phyloP scores from a whole-genome alignment of 768 basidiomycete genomes.

The Dioszegia aurantiaca region DNA sequence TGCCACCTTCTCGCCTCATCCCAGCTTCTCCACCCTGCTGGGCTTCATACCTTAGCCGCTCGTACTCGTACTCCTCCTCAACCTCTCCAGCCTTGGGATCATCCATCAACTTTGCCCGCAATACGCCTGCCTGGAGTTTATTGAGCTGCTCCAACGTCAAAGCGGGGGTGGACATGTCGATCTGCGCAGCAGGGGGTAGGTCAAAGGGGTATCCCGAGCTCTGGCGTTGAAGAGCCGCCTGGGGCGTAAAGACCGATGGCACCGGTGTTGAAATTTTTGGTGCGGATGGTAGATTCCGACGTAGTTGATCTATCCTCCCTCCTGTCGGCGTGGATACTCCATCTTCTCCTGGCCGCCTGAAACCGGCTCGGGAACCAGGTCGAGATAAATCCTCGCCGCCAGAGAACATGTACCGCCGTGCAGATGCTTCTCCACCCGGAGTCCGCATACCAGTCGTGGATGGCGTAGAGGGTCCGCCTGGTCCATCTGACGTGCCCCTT shows the following conservation, averaged over 20 bases:
- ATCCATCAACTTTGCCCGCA: conserved; percentile 84
- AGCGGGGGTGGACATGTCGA: conserved; percentile 42
- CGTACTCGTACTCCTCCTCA: conserved; percentile 80
- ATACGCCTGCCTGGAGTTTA: conserved; percentile 84
- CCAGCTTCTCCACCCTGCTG: conserved; percentile 49
- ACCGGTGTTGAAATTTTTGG: conserved; percentile 65
- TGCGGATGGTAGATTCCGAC: conserved; percentile 26
- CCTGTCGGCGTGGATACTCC: conserved; percentile 18
- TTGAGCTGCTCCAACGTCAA: conserved; percentile 64
- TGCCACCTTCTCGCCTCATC: conserved; percentile 49
- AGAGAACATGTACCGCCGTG: conserved; percentile 52
- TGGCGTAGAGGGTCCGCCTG: conserved; percentile 18
- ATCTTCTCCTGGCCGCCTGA: conserved; percentile 72
- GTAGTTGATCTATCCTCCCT: conserved; percentile 30
- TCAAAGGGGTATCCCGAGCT: conserved; percentile 39
- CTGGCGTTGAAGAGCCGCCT: conserved; percentile 37
- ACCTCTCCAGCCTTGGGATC: conserved; percentile 71
- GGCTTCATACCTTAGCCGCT: conserved; percentile 56
- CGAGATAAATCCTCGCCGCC: conserved; percentile 40
- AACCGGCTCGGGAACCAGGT: conserved; percentile 83
- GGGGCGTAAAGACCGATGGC: conserved; percentile 84
- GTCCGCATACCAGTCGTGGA: conserved; percentile 46
- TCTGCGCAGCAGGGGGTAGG: conserved; percentile 9
- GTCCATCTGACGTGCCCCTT: conserved; percentile 53
- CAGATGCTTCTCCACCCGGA: conserved; percentile 53